Evolutionary conservation across 805 yeast species (phyloP).

Genomic region (Suhomyces sp.): DNA sequence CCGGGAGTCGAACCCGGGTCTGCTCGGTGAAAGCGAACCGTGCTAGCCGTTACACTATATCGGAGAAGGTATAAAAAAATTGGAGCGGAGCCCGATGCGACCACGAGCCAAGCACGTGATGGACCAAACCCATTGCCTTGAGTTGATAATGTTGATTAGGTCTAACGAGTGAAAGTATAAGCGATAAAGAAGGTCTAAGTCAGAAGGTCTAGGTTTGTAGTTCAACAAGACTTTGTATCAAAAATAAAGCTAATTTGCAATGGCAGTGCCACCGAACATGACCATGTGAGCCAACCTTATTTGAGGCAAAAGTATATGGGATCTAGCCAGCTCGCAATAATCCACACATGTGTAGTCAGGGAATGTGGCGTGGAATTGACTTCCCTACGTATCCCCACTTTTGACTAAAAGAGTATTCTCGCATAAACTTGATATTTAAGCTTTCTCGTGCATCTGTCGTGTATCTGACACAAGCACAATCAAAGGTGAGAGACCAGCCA

Average conservation of each 20-base stretch:
- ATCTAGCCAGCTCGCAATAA: not conserved
- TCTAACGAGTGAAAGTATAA: too few relatives aligned
- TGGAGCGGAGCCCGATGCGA: too few relatives aligned
- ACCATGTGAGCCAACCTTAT: not conserved
- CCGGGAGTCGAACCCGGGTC: constrained; percentile 86
- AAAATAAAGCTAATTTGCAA: too few relatives aligned
- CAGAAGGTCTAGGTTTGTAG: too few relatives aligned
- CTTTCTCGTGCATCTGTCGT: not conserved
- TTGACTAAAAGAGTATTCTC: not conserved
- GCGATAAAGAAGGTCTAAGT: too few relatives aligned
- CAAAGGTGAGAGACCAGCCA: not conserved
- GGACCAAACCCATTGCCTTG: too few relatives aligned
- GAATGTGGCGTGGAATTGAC: too few relatives aligned
- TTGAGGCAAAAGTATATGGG: too few relatives aligned
- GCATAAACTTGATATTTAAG: not conserved
- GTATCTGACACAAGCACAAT: not conserved
- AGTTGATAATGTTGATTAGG: too few relatives aligned
- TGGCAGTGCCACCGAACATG: too few relatives aligned
- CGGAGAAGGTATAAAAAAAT: constrained; percentile 35
- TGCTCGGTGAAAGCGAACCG: constrained; percentile 84
- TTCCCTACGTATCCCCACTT: not conserved
- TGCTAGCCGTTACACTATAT: constrained; percentile 79
- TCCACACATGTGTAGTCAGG: not conserved
- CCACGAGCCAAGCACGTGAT: too few relatives aligned
- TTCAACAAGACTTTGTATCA: too few relatives aligned